These are phyloP conservation scores for Vaccinium darrowii DNA, from an alignment of 148 eudicot genomes.

Conservation along the genomic window DNA sequence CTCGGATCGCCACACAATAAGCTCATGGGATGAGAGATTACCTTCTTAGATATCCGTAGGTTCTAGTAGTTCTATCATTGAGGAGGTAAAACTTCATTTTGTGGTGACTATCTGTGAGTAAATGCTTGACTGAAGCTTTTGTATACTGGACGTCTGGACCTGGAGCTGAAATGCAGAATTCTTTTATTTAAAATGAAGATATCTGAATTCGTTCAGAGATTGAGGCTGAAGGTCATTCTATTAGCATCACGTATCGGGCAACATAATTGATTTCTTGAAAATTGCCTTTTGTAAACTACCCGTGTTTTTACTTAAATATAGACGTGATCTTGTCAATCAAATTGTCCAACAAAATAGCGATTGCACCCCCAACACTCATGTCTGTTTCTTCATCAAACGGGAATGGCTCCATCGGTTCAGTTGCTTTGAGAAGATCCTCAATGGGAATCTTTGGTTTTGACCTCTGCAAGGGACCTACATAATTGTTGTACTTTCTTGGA, in stretches of 20 bases:
- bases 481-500: constrained; percentile 38
- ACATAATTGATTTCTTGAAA: not conserved
- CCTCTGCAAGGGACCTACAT: constrained; percentile 36
- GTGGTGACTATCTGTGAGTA: not conserved
- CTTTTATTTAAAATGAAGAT: not conserved
- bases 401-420: constrained; percentile 54
- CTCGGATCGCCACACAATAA: not conserved
- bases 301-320: constrained; percentile 17
- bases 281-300: not conserved
- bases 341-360: constrained; percentile 32
- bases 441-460: constrained; percentile 60
- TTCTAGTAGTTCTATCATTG: not conserved
- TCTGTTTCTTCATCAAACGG: constrained; percentile 63
- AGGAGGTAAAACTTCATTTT: not conserved
- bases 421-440: constrained; percentile 39
- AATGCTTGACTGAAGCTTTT: not conserved
- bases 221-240: not conserved
- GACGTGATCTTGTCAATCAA: constrained; percentile 27
- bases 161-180: not conserved
- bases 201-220: not conserved
- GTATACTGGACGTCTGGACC: not conserved
- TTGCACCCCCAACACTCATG: constrained; percentile 54
- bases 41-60: not conserved
- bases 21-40: not conserved
- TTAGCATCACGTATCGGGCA: not conserved